These are phyloP conservation scores for Xylaria cubensis DNA, from an alignment of 495 filamentous ascomycete genomes.

Conservation along the genomic window DNA sequence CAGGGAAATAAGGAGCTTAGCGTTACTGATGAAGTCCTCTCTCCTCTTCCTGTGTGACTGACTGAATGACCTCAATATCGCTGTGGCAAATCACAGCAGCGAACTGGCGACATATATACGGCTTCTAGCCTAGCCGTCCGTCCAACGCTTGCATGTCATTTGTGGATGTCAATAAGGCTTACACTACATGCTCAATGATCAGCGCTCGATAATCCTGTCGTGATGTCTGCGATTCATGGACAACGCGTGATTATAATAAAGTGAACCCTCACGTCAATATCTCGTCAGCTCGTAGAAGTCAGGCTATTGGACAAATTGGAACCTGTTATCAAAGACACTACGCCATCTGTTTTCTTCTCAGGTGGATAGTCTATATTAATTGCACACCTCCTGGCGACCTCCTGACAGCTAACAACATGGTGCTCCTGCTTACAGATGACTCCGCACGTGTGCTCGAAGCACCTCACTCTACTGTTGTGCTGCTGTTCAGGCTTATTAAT, in stretches of 20 bases:
- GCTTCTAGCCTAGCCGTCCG: not conserved
- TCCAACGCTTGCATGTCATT: not conserved
- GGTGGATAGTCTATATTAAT: constrained; percentile 21
- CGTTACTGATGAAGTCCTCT: not conserved
- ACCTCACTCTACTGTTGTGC: not conserved
- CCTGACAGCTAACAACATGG: constrained; percentile 13
- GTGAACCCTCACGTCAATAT: constrained; percentile 17
- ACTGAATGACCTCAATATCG: not conserved
- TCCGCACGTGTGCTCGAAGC: not conserved
- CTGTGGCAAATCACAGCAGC: constrained; percentile 7
- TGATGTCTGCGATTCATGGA: constrained; percentile 1
- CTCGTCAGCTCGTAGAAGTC: constrained; percentile 21
- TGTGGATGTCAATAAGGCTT: constrained; percentile 13
- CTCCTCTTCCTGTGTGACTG: not conserved
- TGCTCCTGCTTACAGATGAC: not conserved
- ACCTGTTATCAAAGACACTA: constrained; percentile 8
- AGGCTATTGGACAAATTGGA: constrained; percentile 9
- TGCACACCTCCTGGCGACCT: constrained; percentile 18
- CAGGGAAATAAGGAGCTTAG: not conserved
- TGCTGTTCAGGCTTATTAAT: not conserved
- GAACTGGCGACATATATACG: not conserved
- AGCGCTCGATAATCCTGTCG: not conserved
- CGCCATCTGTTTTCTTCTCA: not conserved
- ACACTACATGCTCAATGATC: constrained; percentile 5
- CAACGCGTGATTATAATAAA: constrained; percentile 14